Percentiles rank a stretch among this genome's conserved stretches.
These are phyloP conservation scores for Kodamaea fungicola DNA, from an alignment of 1,139 yeast genomes.

Conservation along the genomic window DNA sequence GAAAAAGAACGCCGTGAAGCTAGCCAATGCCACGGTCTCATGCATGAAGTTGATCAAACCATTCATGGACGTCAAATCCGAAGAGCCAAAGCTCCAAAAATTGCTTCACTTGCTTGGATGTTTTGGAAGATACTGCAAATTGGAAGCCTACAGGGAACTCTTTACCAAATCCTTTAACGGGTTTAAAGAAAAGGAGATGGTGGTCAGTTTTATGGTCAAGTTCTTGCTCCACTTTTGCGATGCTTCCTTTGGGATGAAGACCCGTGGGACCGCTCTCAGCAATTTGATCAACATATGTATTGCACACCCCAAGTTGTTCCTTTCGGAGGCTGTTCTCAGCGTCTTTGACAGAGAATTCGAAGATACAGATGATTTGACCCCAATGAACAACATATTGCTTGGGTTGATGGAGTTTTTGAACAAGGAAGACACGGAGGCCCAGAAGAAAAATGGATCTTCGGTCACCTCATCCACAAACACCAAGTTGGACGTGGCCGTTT, in stretches of 20 bases:
- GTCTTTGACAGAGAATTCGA: slow-evolving; percentile 54
- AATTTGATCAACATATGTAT: slow-evolving; percentile 58
- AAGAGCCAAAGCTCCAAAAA: slow-evolving; percentile 45
- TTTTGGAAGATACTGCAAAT: slow-evolving; percentile 64
- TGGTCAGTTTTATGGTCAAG: slow-evolving; percentile 54
- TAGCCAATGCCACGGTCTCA: slow-evolving; percentile 61
- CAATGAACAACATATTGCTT: slow-evolving; percentile 49
- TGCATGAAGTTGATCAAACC: slow-evolving; percentile 50
- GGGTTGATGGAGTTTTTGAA: slow-evolving; percentile 55
- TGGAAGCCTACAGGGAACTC: slow-evolving; percentile 43
- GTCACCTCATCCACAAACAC: slow-evolving; percentile 25
- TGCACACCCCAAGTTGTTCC: slow-evolving; percentile 59
- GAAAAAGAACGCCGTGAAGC: slow-evolving; percentile 42
- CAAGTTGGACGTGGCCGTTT: slow-evolving; percentile 44
- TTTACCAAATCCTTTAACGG: slow-evolving; percentile 41
- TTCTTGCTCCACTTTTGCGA: slow-evolving; percentile 53
- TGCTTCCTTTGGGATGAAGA: slow-evolving; percentile 14
- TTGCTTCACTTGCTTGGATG: slow-evolving; percentile 62
- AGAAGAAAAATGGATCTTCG: slow-evolving; percentile 33
- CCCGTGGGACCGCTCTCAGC: slow-evolving; percentile 51
- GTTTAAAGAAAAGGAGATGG: slow-evolving; percentile 49
- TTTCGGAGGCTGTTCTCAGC: slow-evolving; percentile 49
- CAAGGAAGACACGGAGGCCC: slow-evolving; percentile 46
- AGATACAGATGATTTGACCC: slow-evolving; percentile 18
- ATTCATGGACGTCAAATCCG: slow-evolving; percentile 25